Base-by-base conservation (phyloP, 1,284 basidiomycete species). In the Tilletiaria anomala region DNA sequence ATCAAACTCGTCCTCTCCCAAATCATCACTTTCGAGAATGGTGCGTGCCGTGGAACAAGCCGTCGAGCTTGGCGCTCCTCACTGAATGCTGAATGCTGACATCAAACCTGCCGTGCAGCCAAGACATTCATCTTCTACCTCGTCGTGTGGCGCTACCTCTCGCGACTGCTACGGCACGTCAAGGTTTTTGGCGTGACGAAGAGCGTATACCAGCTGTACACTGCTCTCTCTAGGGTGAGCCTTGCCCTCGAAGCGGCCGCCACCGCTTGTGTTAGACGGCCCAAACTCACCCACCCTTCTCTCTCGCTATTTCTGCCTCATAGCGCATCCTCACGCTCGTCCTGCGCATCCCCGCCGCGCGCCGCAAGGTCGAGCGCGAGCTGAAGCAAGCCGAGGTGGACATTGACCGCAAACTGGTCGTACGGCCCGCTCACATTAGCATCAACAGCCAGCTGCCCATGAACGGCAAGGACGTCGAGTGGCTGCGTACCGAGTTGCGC, bases 321-420 rank as follows among this genome's bases (percentile, higher is more conserved):
- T n/a, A n/a, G n/a, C 42, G 43, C 4, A 35, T 53, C 10, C 51
- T 67, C 24, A 38, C 45, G 0, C 43, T 61, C 23, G 33, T 60
- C 11, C 52, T 65, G 33, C 50, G 50, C 23, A 56, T 61, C 5
- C 64, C 64, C 1, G 54, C 58, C 5, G 52, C 56, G 4, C 53
- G 51, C 17, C 48, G 59, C 16, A 54, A 53, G 23, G 54, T 67
- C 1, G 47, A 58, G 16, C 41, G 42, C 17, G 62, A 67, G 37
- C 52, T 67, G 21, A 46, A 47, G 15, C 33, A 46, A n/a, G 64
- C 62, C 8, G 54, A 57, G 39, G 35, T 26, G 12, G 53, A 61
- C 17, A 43, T 67, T 3, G 62, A 65, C 19, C 41, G 41, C 18
- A 62, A 61, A 42, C 56, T 67, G 26, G 51, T 61, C 4, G 50